phyloP scores from a whole-genome alignment of 208 protist genomes.

The Trypanosoma platydactyli region DNA sequence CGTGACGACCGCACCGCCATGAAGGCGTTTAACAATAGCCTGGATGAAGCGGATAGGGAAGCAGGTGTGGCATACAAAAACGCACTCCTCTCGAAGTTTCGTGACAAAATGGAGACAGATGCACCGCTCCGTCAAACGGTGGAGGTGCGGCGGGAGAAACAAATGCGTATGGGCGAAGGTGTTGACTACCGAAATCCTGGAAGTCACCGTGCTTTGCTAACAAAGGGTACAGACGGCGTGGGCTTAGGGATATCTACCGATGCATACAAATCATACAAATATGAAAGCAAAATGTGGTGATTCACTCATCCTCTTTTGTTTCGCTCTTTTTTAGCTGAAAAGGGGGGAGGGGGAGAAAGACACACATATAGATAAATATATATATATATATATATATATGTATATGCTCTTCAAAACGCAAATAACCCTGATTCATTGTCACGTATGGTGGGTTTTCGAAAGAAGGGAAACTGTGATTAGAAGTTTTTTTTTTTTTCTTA shows the following conservation, averaged over 20 bases:
- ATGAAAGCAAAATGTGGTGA: constrained; percentile 40
- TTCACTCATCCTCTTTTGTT: constrained; percentile 10
- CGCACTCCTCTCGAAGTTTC: constrained; percentile 52
- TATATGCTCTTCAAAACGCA: too few relatives aligned
- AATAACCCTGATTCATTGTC: too few relatives aligned
- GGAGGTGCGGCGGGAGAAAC: constrained; percentile 31
- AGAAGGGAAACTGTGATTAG: too few relatives aligned
- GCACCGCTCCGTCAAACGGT: constrained; percentile 32
- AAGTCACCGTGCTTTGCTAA: constrained; percentile 36
- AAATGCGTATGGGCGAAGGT: constrained; percentile 44
- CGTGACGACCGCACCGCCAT: constrained; percentile 48
- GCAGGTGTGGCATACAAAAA: constrained; percentile 47
- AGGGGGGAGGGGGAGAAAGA: too few relatives aligned
- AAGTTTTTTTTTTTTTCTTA: too few relatives aligned
- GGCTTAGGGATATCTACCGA: constrained; percentile 74
- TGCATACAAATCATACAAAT: constrained; percentile 62
- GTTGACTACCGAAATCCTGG: constrained; percentile 68
- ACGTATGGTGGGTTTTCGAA: too few relatives aligned
- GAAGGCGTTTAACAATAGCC: constrained; percentile 34
- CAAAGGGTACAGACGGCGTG: constrained; percentile 64
- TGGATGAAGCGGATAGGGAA: constrained; percentile 49
- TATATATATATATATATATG: constrained; percentile 24
- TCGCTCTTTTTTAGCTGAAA: too few relatives aligned
- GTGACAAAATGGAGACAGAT: constrained; percentile 45
- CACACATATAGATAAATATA: too few relatives aligned